phyloP scores from a whole-genome alignment of 2,329 filamentous ascomycete species.

The Pseudonectria foliicola region DNA sequence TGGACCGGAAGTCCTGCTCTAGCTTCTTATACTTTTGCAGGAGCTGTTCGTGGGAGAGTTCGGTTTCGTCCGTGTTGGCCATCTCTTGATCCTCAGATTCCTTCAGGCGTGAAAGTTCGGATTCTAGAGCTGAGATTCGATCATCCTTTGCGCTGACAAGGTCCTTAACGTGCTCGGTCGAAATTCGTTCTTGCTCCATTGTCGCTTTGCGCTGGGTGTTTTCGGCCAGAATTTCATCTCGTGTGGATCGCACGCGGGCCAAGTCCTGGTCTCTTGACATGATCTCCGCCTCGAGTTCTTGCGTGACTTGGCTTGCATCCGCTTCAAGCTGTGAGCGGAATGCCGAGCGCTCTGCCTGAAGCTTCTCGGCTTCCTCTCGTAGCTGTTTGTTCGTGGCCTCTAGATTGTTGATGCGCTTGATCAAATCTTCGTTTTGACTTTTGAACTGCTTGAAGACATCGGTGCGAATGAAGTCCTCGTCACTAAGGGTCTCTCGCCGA shows the following conservation, averaged over 20 bases:
- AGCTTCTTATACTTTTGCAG: slow-evolving; percentile 66
- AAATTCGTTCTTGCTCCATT: slow-evolving; percentile 67
- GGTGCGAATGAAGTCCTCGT: slow-evolving; percentile 90
- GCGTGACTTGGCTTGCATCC: slow-evolving; percentile 64
- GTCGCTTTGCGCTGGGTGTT: slow-evolving; percentile 70
- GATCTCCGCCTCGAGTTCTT: slow-evolving; percentile 76
- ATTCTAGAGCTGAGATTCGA: slow-evolving; percentile 74
- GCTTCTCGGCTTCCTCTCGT: slow-evolving; percentile 75
- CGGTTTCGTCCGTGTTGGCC: slow-evolving; percentile 39
- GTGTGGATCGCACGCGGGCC: slow-evolving; percentile 71
- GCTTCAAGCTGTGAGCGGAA: slow-evolving; percentile 76
- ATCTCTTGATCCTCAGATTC: slow-evolving; percentile 40
- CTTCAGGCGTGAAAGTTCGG: slow-evolving; percentile 67
- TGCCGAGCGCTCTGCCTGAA: slow-evolving; percentile 75
- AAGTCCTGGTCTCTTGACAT: slow-evolving; percentile 77
- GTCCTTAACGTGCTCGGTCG: slow-evolving; percentile 70
- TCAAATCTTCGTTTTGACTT: slow-evolving; percentile 83
- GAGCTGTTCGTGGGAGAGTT: slow-evolving; percentile 64
- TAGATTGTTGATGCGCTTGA: slow-evolving; percentile 84
- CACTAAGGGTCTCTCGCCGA: slow-evolving; percentile 65
- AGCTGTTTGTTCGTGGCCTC: slow-evolving; percentile 83
- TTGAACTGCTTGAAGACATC: slow-evolving; percentile 92
- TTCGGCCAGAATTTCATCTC: slow-evolving; percentile 83
- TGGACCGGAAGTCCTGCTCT: slow-evolving; percentile 71
- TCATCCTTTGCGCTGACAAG: slow-evolving; percentile 72